A percentile compares a stretch with the other conserved stretches of the same genome.
These are phyloP conservation scores for Scleroderma bovista DNA, from an alignment of 768 basidiomycete genomes.

Conservation along the genomic window DNA sequence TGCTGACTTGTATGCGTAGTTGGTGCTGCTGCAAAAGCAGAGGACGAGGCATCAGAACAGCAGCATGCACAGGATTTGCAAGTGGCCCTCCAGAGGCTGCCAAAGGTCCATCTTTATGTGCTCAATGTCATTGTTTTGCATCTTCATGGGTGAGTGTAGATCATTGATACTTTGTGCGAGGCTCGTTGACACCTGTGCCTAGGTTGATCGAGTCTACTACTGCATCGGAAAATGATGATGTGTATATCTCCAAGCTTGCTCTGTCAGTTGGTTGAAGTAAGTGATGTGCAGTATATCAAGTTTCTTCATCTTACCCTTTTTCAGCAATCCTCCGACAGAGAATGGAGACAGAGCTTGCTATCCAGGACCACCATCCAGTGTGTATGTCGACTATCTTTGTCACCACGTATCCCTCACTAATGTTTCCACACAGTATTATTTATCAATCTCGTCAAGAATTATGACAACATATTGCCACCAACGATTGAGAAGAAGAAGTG, in stretches of 20 bases:
- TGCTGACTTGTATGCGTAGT: conserved; percentile 26
- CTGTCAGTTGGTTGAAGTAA: conserved; percentile 82
- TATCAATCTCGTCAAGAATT: conserved; percentile 77
- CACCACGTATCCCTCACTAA: neutral
- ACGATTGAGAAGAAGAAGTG: conserved; percentile 81
- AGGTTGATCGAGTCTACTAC: conserved; percentile 69
- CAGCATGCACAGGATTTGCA: conserved; percentile 62
- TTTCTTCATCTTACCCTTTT: neutral
- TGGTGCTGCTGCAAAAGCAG: conserved; percentile 49
- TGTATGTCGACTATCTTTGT: conserved; percentile 30
- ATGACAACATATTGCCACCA: conserved; percentile 69
- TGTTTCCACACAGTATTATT: conserved; percentile 60
- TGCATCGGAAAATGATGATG: conserved; percentile 66
- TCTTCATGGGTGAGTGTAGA: conserved; percentile 54
- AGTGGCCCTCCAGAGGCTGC: conserved; percentile 59
- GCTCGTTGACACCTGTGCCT: conserved; percentile 3
- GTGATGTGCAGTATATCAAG: conserved; percentile 24
- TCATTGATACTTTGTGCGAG: neutral
- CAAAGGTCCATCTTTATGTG: conserved; percentile 75
- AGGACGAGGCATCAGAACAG: conserved; percentile 48
- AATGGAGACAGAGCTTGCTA: conserved; percentile 74
- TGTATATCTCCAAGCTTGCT: conserved; percentile 84
- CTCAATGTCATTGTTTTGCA: conserved; percentile 77
- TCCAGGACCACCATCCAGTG: conserved; percentile 87
- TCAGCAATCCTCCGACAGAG: conserved; percentile 85